Conservation (phyloP, 208 protist genomes). For the Endotrypanum monterogeii region DNA sequence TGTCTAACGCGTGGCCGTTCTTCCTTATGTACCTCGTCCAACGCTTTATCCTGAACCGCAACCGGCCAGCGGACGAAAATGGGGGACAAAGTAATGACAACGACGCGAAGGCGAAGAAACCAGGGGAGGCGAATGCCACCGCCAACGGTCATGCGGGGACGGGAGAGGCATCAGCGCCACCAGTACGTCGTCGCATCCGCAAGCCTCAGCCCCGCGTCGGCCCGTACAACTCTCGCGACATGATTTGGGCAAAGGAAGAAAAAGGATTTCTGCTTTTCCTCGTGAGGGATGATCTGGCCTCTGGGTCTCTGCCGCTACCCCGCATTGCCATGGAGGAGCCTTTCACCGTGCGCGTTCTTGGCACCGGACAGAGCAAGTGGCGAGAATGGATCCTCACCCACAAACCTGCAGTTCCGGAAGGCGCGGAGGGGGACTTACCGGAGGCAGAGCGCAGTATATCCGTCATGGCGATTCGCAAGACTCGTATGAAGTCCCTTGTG, state of each 20-base stretch:
- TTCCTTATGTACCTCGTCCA: constrained; percentile 80
- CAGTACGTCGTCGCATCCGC: constrained; percentile 28
- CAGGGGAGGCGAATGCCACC: constrained; percentile 3
- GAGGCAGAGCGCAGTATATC: constrained; percentile 33
- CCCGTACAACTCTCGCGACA: constrained; percentile 50
- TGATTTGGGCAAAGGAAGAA: constrained; percentile 53
- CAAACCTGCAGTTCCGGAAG: constrained; percentile 12
- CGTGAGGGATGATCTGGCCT: constrained; percentile 27
- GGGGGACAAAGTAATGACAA: constrained; percentile 3
- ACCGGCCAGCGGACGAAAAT: constrained; percentile 26
- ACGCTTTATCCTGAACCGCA: constrained; percentile 44
- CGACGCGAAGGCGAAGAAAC: constrained; percentile 3
- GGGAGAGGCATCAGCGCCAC: constrained; percentile 1
- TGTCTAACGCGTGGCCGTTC: constrained; percentile 62
- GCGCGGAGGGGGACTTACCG: constrained; percentile 7
- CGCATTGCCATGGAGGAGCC: constrained; percentile 51
- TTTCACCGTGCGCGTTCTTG: constrained; percentile 71
- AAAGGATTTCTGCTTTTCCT: constrained; percentile 78
- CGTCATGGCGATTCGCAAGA: constrained; percentile 62
- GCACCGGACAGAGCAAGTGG: constrained; percentile 48
- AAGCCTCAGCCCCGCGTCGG: constrained; percentile 33
- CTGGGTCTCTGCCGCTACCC: constrained; percentile 41
- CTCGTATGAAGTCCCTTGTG: constrained; percentile 47
- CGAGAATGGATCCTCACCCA: constrained; percentile 43
- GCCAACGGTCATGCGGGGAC: background rate